These are phyloP conservation scores for Vickermania spadyakhi DNA, from an alignment of 208 protist genomes.

Conservation along the genomic window DNA sequence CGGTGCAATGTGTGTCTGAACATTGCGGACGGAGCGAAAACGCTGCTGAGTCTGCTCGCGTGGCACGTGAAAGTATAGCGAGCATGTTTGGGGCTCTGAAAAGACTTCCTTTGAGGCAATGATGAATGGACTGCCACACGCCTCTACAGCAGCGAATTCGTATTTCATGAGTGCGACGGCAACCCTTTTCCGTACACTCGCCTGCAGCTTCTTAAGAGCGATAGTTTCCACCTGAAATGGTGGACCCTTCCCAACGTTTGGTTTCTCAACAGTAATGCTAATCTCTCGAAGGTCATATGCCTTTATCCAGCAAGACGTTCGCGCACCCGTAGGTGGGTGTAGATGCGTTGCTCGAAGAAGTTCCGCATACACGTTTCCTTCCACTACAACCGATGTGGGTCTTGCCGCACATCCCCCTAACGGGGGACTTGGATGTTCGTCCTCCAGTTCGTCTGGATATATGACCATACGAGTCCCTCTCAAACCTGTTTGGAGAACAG, in stretches of 20 bases:
- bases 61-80: constrained; percentile 57
- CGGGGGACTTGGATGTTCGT: no score
- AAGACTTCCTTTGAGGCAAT: constrained; percentile 45
- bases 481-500: background rate
- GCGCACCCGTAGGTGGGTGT: background rate
- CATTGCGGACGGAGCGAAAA: constrained; percentile 47
- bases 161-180: constrained; percentile 25
- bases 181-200: constrained; percentile 1
- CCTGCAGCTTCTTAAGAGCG: background rate
- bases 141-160: constrained; percentile 25
- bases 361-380: no score
- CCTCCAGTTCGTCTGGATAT: constrained; percentile 3
- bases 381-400: background rate
- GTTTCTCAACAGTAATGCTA: background rate
- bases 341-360: background rate
- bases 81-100: constrained; percentile 26
- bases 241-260: background rate
- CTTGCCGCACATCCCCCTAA: background rate
- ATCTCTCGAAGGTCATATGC: background rate
- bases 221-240: background rate
- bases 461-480: constrained; percentile 4
- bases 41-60: constrained; percentile 54
- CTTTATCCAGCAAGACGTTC: background rate
- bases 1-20: constrained; percentile 34
- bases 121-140: constrained; percentile 28